Evolutionary conservation across 2,329 filamentous ascomycete species (phyloP).

Genomic region (Aspergillus viridinutans): DNA sequence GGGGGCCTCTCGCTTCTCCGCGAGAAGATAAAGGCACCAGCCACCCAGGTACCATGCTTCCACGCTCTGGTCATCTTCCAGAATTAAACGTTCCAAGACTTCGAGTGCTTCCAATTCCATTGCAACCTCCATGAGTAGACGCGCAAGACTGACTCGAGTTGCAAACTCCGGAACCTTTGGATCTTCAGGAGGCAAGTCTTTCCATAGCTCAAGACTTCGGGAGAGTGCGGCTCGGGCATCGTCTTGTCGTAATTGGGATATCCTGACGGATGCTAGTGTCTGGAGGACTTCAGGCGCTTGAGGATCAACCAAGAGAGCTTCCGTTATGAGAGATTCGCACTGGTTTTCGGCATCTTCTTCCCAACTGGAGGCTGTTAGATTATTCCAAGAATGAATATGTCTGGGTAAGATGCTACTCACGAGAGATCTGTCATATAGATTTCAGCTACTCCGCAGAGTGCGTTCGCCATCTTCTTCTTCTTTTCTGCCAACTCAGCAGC

Average conservation of each 20-base stretch:
- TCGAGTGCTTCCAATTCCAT: slow-evolving; percentile 80
- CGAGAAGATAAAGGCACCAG: slow-evolving; percentile 78
- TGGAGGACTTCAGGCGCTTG: slow-evolving; percentile 85
- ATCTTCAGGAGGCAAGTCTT: slow-evolving; percentile 67
- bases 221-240: slow-evolving; percentile 76
- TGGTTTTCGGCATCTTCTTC: slow-evolving; percentile 83
- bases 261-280: slow-evolving; percentile 87
- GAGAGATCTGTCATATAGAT: slow-evolving; percentile 99
- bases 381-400: background rate
- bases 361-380: slow-evolving; percentile 46
- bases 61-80: slow-evolving; percentile 89
- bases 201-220: slow-evolving; percentile 80
- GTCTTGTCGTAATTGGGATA: slow-evolving; percentile 74
- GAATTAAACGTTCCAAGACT: slow-evolving; percentile 76
- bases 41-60: slow-evolving; percentile 97
- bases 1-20: slow-evolving; percentile 41
- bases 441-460: slow-evolving; percentile 90
- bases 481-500: slow-evolving; percentile 59
- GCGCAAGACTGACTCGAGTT: slow-evolving; percentile 73
- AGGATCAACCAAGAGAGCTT: slow-evolving; percentile 81
- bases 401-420: slow-evolving; percentile 42
- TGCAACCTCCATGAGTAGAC: slow-evolving; percentile 84
- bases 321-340: slow-evolving; percentile 84
- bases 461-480: slow-evolving; percentile 76
- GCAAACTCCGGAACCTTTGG: slow-evolving; percentile 77